Evolutionary conservation across 179 eudicot species (phyloP).

Genomic region (Spinacia oleracea): DNA sequence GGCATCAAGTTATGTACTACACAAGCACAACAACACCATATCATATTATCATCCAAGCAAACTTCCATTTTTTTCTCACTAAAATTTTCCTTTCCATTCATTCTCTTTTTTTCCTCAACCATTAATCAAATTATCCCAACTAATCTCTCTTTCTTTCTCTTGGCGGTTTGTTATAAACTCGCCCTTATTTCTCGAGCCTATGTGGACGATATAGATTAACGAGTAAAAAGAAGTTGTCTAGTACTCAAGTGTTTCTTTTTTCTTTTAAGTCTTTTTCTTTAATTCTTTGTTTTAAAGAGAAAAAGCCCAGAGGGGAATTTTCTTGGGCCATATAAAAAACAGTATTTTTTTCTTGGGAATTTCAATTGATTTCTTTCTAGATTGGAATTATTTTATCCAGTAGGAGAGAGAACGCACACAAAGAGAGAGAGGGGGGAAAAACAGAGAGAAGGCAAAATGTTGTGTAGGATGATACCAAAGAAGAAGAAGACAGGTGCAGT

Average conservation of each 20-base stretch:
- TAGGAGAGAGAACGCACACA: slow-evolving; percentile 22
- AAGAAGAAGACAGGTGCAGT: slow-evolving; percentile 62
- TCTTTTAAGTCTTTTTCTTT: not conserved
- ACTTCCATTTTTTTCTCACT: not conserved
- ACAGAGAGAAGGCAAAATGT: slow-evolving; percentile 36
- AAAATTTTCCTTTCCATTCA: slow-evolving; percentile 15
- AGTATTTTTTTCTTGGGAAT: slow-evolving; percentile 19
- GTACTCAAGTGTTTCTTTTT: not conserved
- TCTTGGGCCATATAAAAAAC: slow-evolving; percentile 10
- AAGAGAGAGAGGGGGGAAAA: not conserved
- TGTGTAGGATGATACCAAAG: slow-evolving; percentile 54
- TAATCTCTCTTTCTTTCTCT: not conserved
- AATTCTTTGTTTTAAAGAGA: not conserved
- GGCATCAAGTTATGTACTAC: slow-evolving; percentile 7
- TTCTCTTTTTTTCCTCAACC: not conserved
- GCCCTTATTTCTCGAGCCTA: too few relatives aligned
- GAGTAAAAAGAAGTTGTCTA: too few relatives aligned
- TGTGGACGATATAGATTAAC: too few relatives aligned
- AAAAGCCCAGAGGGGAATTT: slow-evolving; percentile 14
- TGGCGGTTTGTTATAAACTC: not conserved
- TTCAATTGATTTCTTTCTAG: slow-evolving; percentile 1
- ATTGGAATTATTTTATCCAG: not conserved
- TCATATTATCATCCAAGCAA: not conserved
- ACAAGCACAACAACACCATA: too few relatives aligned
- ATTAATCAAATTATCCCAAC: not conserved